These are phyloP conservation scores for Rhinocladiella mackenziei DNA, from an alignment of 2,329 filamentous ascomycete species.

Conservation along the genomic window DNA sequence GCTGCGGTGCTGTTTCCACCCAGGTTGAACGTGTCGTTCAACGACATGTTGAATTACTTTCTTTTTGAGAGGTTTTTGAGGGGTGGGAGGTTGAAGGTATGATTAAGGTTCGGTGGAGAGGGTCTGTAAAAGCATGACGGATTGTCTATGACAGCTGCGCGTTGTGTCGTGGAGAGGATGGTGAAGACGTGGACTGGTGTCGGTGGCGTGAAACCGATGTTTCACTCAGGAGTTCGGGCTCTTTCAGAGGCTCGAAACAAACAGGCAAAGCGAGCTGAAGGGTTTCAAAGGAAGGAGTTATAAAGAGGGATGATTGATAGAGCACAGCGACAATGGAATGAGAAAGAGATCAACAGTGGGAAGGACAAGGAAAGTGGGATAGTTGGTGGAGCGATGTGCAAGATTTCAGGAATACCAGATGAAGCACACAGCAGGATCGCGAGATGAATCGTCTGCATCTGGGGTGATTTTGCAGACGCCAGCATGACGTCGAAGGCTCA, in stretches of 20 bases:
- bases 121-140: conserved; percentile 13
- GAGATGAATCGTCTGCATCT: neutral
- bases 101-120: conserved; percentile 1
- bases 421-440: neutral
- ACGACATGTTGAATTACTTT: conserved; percentile 16
- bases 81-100: neutral
- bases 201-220: neutral
- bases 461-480: neutral
- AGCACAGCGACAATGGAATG: too few species aligned
- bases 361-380: too few species aligned
- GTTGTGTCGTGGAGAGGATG: neutral
- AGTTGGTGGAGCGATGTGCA: conserved; percentile 7
- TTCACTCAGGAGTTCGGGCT: neutral
- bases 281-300: conserved; percentile 4
- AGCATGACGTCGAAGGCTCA: too few species aligned
- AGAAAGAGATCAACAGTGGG: conserved; percentile 13
- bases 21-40: conserved; percentile 18
- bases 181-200: neutral
- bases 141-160: neutral
- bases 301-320: neutral
- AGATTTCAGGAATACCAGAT: neutral
- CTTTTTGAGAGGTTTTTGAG: neutral
- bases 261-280: conserved; percentile 8
- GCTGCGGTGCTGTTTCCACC: conserved; percentile 18
- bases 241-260: conserved; percentile 12